Evolutionary conservation across 2,329 filamentous ascomycete genomes (phyloP).

Genomic region (Cryphonectria carpinicola): DNA sequence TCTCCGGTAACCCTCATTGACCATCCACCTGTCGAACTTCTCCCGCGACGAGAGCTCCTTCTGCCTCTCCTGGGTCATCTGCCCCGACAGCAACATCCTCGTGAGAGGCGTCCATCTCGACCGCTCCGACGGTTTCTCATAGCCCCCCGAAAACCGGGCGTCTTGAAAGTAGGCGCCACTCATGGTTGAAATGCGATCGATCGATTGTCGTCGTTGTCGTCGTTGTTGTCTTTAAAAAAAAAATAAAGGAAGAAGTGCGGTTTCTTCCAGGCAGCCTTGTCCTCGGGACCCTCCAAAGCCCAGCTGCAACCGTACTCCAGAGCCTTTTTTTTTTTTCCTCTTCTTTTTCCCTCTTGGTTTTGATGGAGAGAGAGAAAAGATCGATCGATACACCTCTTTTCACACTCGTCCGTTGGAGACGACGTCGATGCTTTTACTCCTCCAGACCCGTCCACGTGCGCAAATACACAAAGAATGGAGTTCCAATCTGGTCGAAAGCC

Average conservation of each 20-base stretch:
- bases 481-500: slow-evolving; percentile 19
- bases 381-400: slow-evolving; percentile 4
- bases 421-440: not conserved
- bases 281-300: slow-evolving; percentile 28
- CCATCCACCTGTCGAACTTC: slow-evolving; percentile 85
- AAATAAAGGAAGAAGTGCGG: slow-evolving; percentile 7
- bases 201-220: slow-evolving; percentile 20
- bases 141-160: slow-evolving; percentile 32
- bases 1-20: slow-evolving; percentile 83
- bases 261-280: slow-evolving; percentile 27
- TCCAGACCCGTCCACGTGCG: not conserved
- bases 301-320: slow-evolving; percentile 20
- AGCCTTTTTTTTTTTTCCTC: not conserved
- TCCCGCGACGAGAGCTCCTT: slow-evolving; percentile 70
- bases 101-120: slow-evolving; percentile 83
- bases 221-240: not conserved
- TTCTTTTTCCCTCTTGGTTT: not conserved
- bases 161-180: slow-evolving; percentile 40
- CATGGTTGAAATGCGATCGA: slow-evolving; percentile 31
- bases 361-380: not conserved
- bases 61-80: slow-evolving; percentile 76
- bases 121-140: slow-evolving; percentile 64
- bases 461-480: not conserved
- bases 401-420: not conserved
- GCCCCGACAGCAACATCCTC: slow-evolving; percentile 80